These are phyloP conservation scores for Xylaria multiplex DNA, from an alignment of 2,329 filamentous ascomycete genomes.

Conservation along the genomic window DNA sequence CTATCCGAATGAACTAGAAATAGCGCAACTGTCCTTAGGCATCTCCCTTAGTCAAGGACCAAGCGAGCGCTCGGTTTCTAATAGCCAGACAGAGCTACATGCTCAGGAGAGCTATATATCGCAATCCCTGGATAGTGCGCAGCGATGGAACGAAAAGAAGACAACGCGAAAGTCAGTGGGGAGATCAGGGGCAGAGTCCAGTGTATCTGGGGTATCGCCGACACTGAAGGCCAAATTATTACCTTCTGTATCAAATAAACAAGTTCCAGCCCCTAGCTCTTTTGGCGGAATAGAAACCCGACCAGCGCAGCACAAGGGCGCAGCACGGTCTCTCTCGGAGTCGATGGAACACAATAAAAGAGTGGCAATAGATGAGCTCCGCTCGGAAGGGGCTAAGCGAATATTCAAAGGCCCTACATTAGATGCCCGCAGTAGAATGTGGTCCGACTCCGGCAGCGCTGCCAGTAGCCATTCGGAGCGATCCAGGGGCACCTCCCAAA, in stretches of 20 bases:
- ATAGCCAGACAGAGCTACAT: slow-evolving; percentile 2
- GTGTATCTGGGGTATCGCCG: not conserved
- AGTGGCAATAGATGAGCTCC: slow-evolving; percentile 19
- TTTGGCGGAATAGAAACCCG: slow-evolving; percentile 19
- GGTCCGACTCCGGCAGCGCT: slow-evolving; percentile 23
- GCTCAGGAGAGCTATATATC: not conserved
- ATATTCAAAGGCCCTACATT: slow-evolving; percentile 5
- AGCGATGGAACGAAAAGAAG: slow-evolving; percentile 1
- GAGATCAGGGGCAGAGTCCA: not conserved
- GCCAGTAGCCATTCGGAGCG: slow-evolving; percentile 18
- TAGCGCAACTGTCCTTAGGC: slow-evolving; percentile 29
- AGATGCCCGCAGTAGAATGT: not conserved
- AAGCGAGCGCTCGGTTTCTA: slow-evolving; percentile 1
- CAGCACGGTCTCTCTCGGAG: slow-evolving; percentile 33
- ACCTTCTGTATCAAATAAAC: not conserved
- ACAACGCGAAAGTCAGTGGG: not conserved
- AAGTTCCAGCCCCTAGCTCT: slow-evolving; percentile 11
- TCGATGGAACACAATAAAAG: slow-evolving; percentile 33
- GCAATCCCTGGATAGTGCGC: not conserved
- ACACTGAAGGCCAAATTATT: slow-evolving; percentile 11
- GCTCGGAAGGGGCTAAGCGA: slow-evolving; percentile 26
- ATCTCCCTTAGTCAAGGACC: slow-evolving; percentile 19
- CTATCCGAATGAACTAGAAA: slow-evolving; percentile 44
- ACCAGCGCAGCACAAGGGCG: slow-evolving; percentile 8
- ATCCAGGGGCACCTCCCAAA: not conserved